phyloP scores from a whole-genome alignment of 441 rosid species.

The Manihot esculenta region DNA sequence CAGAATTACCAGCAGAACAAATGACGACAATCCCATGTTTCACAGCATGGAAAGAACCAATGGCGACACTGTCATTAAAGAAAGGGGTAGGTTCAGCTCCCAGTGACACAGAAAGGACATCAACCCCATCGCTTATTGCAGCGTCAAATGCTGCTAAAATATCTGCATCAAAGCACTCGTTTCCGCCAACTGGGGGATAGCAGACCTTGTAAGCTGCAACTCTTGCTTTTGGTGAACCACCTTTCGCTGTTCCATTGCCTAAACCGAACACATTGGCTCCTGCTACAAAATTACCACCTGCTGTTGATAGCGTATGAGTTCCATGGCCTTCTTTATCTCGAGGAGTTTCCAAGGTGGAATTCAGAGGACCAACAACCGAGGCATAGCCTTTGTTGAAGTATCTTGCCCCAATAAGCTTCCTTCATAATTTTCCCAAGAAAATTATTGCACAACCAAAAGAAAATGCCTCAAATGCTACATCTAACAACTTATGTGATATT shows the following conservation, averaged over 20 bases:
- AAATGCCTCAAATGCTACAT: too few species aligned
- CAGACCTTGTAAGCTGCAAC: slow-evolving; percentile 74
- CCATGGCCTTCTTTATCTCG: slow-evolving; percentile 66
- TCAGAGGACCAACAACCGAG: slow-evolving; percentile 43
- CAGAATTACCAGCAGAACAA: slow-evolving; percentile 63
- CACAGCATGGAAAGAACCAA: slow-evolving; percentile 63
- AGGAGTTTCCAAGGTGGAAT: slow-evolving; percentile 50
- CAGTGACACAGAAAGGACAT: slow-evolving; percentile 58
- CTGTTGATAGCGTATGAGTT: slow-evolving; percentile 67
- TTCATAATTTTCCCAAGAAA: not conserved
- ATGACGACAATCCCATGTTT: slow-evolving; percentile 50
- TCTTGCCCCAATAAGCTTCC: slow-evolving; percentile 50
- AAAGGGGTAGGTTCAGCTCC: slow-evolving; percentile 35
- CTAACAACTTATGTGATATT: too few species aligned
- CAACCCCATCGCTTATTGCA: slow-evolving; percentile 62
- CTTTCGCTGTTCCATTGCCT: slow-evolving; percentile 61
- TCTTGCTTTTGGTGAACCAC: slow-evolving; percentile 64
- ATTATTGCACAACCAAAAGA: too few species aligned
- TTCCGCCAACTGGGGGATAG: slow-evolving; percentile 27
- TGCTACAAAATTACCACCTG: slow-evolving; percentile 54
- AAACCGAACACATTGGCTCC: slow-evolving; percentile 48
- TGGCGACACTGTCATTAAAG: slow-evolving; percentile 46
- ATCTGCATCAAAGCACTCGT: slow-evolving; percentile 55
- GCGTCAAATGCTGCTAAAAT: slow-evolving; percentile 57
- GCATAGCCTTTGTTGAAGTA: slow-evolving; percentile 58